Evolutionary conservation across 169 alveolate genomes (phyloP), one percentile per base, ranked within the genome.

Genomic region (Ichthyophthirius multifiliis): DNA sequence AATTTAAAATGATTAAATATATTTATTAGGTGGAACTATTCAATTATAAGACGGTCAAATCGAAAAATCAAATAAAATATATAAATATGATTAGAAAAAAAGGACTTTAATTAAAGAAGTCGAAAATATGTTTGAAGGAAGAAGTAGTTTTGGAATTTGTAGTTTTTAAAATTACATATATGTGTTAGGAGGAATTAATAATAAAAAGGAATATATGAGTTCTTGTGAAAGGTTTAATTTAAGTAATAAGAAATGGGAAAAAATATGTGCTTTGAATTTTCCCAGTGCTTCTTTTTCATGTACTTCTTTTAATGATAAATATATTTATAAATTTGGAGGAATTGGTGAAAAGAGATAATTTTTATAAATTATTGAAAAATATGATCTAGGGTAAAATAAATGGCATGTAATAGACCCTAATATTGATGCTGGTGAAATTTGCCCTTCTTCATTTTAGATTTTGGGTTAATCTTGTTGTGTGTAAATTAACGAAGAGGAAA

Each of bases 271-370:
- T 6, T 0, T 55, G 31, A 55, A 55, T 27, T 27, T 27, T 27
- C 43, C 71, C 5, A 55, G 71, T 27, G 71, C 71, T 18, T 55
- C 71, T 5, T 55, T 55, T 27, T 27, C 76, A 31, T 63, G 77
- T 43, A 41, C 78, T 30, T 44, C 84, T 15, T 78, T 78, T 45
- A 78, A 78, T 65, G 65, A 78, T 44, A 39, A 78, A 9, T 78
- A 63, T 65, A 78, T 78, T 16, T 78, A 64, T 78, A 78, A 78
- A 46, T 64, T 78, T 63, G 84, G 84, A 3, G 84, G 84, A 27
- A 41, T 30, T 44, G 77, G 73, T 32, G 78, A 78, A 31, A 35
- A 78, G 41, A 55, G 63, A 32, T 44, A 39, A 37, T 43, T 43
- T 0, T 18, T 78, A 44, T 43, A 41, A 16, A 35, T 67, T 2